These are phyloP conservation scores for Lenzites betulinus DNA, from an alignment of 768 basidiomycete genomes.

Conservation along the genomic window DNA sequence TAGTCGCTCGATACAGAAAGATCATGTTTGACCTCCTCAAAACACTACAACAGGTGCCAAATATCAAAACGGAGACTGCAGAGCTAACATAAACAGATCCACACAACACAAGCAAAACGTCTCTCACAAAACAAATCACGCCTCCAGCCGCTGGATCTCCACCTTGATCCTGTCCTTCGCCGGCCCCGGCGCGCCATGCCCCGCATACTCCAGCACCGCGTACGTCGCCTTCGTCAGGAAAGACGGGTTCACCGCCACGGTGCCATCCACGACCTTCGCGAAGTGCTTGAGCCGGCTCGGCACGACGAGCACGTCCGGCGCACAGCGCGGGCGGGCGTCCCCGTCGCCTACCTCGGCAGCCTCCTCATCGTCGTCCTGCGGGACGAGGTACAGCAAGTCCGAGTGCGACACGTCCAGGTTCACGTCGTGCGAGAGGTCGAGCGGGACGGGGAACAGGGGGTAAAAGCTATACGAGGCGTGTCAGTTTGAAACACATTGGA, in stretches of 20 bases:
- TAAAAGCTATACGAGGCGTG: slow-evolving; percentile 68
- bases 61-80: no score
- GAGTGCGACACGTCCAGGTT: slow-evolving; percentile 90
- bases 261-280: slow-evolving; percentile 77
- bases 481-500: not conserved
- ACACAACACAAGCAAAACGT: no score
- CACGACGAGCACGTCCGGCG: slow-evolving; percentile 83
- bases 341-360: slow-evolving; percentile 35
- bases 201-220: slow-evolving; percentile 40
- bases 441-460: slow-evolving; percentile 87
- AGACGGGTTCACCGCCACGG: slow-evolving; percentile 85
- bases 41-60: no score
- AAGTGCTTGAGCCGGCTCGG: slow-evolving; percentile 92
- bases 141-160: slow-evolving; percentile 17
- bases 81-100: no score
- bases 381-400: slow-evolving; percentile 41
- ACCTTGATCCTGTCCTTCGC: slow-evolving; percentile 21
- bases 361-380: slow-evolving; percentile 25
- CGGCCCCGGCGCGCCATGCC: slow-evolving; percentile 6
- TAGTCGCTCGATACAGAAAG: no score
- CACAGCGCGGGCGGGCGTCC: slow-evolving; percentile 26
- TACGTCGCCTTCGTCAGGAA: slow-evolving; percentile 65
- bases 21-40: no score
- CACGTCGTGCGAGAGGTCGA: slow-evolving; percentile 72
- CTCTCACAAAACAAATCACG: no score